These are phyloP conservation scores for Sphagnum fallax DNA, from an alignment of 228 moss, liverwort and hornwort species.

Conservation along the genomic window DNA sequence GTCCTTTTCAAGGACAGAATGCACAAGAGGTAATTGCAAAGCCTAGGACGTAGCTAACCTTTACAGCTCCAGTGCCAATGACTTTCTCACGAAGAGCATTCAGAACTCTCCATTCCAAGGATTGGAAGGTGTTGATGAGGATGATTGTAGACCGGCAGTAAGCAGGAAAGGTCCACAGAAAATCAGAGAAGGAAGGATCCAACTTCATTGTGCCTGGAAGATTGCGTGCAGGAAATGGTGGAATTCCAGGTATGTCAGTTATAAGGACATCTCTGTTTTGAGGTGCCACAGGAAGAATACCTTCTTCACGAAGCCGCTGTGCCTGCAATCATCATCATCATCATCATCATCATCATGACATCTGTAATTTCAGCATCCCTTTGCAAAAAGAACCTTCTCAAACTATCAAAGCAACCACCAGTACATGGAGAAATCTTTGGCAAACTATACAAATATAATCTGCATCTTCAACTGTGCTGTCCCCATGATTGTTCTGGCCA, in stretches of 20 bases:
- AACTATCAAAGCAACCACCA: too few relatives aligned
- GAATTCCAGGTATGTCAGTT: background rate
- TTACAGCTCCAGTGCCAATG: conserved; percentile 23
- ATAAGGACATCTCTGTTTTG: background rate
- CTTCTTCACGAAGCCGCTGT: background rate
- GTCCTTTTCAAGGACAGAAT: background rate
- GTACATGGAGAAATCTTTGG: too few relatives aligned
- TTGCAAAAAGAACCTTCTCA: too few relatives aligned
- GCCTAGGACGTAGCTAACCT: conserved; percentile 7
- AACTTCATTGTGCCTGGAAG: background rate
- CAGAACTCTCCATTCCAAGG: conserved; percentile 14
- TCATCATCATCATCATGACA: too few relatives aligned
- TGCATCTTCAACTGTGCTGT: too few relatives aligned
- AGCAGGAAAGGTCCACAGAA: conserved; percentile 12
- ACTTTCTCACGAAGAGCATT: conserved; percentile 11
- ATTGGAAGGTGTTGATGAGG: conserved; percentile 35
- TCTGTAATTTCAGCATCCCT: too few relatives aligned
- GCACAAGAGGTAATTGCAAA: background rate
- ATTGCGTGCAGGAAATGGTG: background rate
- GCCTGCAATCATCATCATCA: background rate
- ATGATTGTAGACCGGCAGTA: conserved; percentile 16
- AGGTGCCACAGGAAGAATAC: background rate
- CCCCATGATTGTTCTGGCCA: too few relatives aligned
- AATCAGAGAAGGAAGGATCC: background rate
- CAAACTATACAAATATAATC: too few relatives aligned